phyloP scores from a whole-genome alignment of 305 asterid species.

The Ajuga reptans region DNA sequence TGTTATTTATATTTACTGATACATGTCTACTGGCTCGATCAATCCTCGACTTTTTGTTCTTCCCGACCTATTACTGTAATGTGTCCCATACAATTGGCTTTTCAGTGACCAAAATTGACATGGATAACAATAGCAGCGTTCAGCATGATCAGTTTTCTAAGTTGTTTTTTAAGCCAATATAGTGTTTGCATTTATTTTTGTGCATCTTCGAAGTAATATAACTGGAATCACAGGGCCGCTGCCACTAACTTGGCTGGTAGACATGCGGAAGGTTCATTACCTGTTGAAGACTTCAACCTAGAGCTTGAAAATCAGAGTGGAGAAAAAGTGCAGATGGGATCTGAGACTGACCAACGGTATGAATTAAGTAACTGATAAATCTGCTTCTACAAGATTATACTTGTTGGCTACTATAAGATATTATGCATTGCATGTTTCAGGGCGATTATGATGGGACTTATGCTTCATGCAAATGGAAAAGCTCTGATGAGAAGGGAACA shows the following conservation, averaged over 20 bases:
- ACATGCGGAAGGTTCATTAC: slow-evolving; percentile 81
- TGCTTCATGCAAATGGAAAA: slow-evolving; percentile 87
- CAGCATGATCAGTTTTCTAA: neutral
- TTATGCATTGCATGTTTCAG: slow-evolving; percentile 32
- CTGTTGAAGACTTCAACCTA: slow-evolving; percentile 80
- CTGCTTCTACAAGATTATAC: slow-evolving; percentile 3
- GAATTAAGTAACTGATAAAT: slow-evolving; percentile 1
- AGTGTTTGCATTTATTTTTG: slow-evolving; percentile 2
- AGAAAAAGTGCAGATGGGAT: slow-evolving; percentile 68
- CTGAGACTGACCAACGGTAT: slow-evolving; percentile 89
- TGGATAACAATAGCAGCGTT: neutral
- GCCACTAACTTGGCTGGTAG: slow-evolving; percentile 68
- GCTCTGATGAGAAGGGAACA: slow-evolving; percentile 53
- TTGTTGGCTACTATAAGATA: neutral
- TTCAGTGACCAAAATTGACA: neutral
- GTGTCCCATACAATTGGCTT: neutral
- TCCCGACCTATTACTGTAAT: neutral
- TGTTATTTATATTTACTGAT: neutral
- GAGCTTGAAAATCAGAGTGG: slow-evolving; percentile 98
- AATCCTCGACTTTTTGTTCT: neutral
- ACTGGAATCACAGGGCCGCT: slow-evolving; percentile 50
- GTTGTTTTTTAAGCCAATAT: neutral
- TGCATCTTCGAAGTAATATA: slow-evolving; percentile 17
- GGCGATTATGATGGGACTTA: slow-evolving; percentile 95
- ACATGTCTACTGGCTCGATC: too few relatives aligned